Percentiles rank a stretch among this genome's conserved stretches.
phyloP scores from a whole-genome alignment of 129 eudicot genomes.

The Artemisia annua region DNA sequence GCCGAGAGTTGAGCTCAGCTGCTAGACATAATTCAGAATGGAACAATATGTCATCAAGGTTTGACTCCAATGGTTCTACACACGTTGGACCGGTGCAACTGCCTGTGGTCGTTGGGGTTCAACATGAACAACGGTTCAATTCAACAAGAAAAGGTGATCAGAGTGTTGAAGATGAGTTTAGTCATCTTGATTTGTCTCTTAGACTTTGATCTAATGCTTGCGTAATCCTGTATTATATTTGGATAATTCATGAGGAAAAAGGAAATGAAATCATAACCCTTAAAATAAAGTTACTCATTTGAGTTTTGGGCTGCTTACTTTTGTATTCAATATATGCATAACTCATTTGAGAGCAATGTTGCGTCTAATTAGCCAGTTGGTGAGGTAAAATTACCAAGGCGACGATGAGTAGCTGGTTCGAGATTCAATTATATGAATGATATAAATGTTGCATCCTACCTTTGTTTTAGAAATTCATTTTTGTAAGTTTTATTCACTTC shows the following conservation, averaged over 20 bases:
- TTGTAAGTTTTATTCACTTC: neutral
- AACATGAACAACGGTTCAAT: constrained; percentile 20
- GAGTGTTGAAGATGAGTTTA: constrained; percentile 21
- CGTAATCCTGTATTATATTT: neutral
- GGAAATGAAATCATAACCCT: constrained; percentile 4
- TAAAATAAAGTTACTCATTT: neutral
- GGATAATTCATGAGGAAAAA: neutral
- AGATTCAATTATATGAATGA: too few species aligned
- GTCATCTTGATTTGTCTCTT: constrained; percentile 35
- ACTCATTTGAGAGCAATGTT: too few species aligned
- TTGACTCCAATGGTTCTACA: constrained; percentile 25
- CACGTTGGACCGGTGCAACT: constrained; percentile 21
- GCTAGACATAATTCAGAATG: constrained; percentile 29
- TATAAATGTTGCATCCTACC: too few species aligned
- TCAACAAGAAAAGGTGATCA: constrained; percentile 21
- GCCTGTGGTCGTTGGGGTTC: constrained; percentile 10
- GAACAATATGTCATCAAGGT: constrained; percentile 23
- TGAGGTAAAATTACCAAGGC: too few species aligned
- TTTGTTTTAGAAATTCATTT: neutral
- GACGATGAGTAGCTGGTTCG: too few species aligned
- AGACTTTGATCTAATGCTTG: constrained; percentile 15
- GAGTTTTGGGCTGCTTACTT: too few species aligned
- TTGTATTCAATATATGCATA: too few species aligned
- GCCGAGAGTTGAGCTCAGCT: constrained; percentile 47
- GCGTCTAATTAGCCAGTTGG: too few species aligned